phyloP scores from a whole-genome alignment of 768 basidiomycete species.

The Favolaschia claudopus region DNA sequence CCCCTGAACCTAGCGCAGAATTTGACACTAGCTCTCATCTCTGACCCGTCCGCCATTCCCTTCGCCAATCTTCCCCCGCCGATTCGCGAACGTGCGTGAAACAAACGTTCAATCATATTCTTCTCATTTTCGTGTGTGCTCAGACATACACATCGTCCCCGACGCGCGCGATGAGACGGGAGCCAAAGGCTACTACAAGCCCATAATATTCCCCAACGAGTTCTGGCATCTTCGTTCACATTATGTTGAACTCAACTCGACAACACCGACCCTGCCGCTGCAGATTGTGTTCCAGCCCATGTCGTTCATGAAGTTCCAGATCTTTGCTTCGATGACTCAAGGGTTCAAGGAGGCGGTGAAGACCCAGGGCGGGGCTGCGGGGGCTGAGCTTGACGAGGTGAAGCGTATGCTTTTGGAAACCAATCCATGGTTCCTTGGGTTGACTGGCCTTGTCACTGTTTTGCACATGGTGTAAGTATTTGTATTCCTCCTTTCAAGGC shows the following conservation, averaged over 20 bases:
- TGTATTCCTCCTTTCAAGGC: constrained; percentile 14
- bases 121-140: constrained; percentile 20
- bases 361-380: constrained; percentile 66
- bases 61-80: constrained; percentile 65
- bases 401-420: constrained; percentile 94
- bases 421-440: constrained; percentile 85
- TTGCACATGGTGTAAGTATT: constrained; percentile 83
- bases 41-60: constrained; percentile 66
- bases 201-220: constrained; percentile 92
- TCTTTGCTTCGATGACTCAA: constrained; percentile 84
- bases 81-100: constrained; percentile 64
- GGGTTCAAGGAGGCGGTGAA: constrained; percentile 90
- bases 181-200: constrained; percentile 78
- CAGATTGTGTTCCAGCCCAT: constrained; percentile 86
- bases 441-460: constrained; percentile 86
- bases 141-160: constrained; percentile 72
- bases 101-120: not conserved
- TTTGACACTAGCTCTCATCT: constrained; percentile 85
- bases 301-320: constrained; percentile 86
- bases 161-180: constrained; percentile 69
- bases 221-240: constrained; percentile 92
- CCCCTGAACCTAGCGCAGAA: constrained; percentile 58
- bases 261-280: constrained; percentile 79
- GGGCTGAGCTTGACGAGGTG: constrained; percentile 89
- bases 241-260: constrained; percentile 85